Evolutionary conservation across 495 filamentous ascomycete genomes (phyloP).

Genomic region (Poronia punctata): DNA sequence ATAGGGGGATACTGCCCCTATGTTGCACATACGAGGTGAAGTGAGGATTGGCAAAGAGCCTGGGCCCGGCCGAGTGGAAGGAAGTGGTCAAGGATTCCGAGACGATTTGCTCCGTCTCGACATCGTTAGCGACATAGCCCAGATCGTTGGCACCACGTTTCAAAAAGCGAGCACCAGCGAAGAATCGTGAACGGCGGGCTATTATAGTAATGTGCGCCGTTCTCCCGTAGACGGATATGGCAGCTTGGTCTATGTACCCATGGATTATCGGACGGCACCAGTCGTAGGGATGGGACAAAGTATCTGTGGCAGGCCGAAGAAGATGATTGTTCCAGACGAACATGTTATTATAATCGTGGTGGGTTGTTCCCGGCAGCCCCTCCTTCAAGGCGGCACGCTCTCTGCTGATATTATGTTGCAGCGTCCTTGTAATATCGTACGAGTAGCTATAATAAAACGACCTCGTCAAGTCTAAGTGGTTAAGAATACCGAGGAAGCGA

Average conservation of each 20-base stretch:
- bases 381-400: slow-evolving; percentile 63
- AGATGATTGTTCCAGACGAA: slow-evolving; percentile 97
- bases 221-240: slow-evolving; percentile 75
- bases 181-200: slow-evolving; percentile 84
- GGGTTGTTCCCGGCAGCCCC: slow-evolving; percentile 50
- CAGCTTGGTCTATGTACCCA: slow-evolving; percentile 89
- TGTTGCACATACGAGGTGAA: slow-evolving; percentile 98
- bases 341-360: slow-evolving; percentile 80
- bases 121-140: slow-evolving; percentile 96
- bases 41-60: slow-evolving; percentile 76
- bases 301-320: slow-evolving; percentile 62
- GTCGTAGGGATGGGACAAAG: slow-evolving; percentile 74
- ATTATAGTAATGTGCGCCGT: slow-evolving; percentile 88
- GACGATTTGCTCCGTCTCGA: slow-evolving; percentile 99
- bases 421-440: slow-evolving; percentile 87
- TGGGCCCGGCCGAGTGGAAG: slow-evolving; percentile 85
- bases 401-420: slow-evolving; percentile 86
- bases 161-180: slow-evolving; percentile 88
- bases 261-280: slow-evolving; percentile 97
- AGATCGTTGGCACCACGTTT: slow-evolving; percentile 94
- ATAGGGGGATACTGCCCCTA: slow-evolving; percentile 89
- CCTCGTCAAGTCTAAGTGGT: slow-evolving; percentile 79
- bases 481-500: slow-evolving; percentile 79
- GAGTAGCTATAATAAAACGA: slow-evolving; percentile 99
- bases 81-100: slow-evolving; percentile 89